Evolutionary conservation across 2,329 filamentous ascomycete genomes (phyloP), one percentile per base, ranked within the genome.

Genomic region (Stromatinia cepivora): DNA sequence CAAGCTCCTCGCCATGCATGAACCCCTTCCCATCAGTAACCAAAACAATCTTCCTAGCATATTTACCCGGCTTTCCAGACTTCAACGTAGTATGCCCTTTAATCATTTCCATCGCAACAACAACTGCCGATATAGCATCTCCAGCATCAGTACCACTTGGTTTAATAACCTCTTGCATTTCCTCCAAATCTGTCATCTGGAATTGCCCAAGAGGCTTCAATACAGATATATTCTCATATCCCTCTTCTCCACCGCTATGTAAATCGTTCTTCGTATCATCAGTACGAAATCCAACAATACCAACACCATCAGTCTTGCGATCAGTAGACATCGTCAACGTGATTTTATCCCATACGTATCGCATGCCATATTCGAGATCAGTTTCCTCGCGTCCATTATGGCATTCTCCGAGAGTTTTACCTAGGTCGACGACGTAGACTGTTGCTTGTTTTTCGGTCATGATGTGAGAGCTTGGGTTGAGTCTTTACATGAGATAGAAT

Each of bases 391-490:
- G 88, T 36, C 90, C 92, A 81, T 87, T 85, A 75, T 88, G 87
- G 75, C 84, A 86, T 77, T 91, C 84, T 70, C 85, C 90, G 92
- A 97, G 97, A n/a, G 94, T 92, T 76, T 82, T 84, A 70, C 93
- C 94, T 34, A 97, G 84, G 81, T 99, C 95, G 71, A 99, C 81
- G 75, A 99, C 90, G 80, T 95, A 99, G 56, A 98, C 87, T 0
- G 91, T 95, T 11, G 93, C 93, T 82, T 98, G 93, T 79, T 99
- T 99, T 72, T 92, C 89, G 15, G 93, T 91, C 94, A 98, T 98
- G 68, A 70, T 84, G 74, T 28, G 34, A 52, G 22, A 22, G 17
- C 10, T 39, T 36, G 20, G 31, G 3, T 34, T 45, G 17, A 4
- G 2, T 50, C 11, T 39, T 67, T 31, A 50, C 66, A 67, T 62